Evolutionary conservation across 306 rosid species (phyloP).

Genomic region (Astragalus membranaceus): DNA sequence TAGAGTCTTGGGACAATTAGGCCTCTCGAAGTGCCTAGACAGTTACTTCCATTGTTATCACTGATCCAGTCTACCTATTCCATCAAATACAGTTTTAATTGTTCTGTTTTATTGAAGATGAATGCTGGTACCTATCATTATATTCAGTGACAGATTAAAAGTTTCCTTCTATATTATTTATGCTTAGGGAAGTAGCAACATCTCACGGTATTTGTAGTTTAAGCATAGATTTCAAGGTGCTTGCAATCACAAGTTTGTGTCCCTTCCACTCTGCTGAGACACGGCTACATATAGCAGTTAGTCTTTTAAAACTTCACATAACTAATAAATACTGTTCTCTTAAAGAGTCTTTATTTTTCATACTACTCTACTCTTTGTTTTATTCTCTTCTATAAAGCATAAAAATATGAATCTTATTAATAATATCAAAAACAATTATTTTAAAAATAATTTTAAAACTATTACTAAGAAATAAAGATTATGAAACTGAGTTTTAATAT

Average conservation of each 20-base stretch:
- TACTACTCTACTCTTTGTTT: neutral
- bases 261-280: neutral
- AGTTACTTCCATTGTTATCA: too few relatives aligned
- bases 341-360: neutral
- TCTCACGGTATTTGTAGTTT: neutral
- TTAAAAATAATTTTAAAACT: neutral
- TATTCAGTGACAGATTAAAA: neutral
- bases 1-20: too few relatives aligned
- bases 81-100: too few relatives aligned
- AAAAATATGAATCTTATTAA: neutral
- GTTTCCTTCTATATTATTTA: neutral
- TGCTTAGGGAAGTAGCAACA: neutral
- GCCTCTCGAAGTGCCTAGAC: too few relatives aligned
- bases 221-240: neutral
- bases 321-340: neutral
- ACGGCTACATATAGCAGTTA: neutral
- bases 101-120: too few relatives aligned
- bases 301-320: neutral
- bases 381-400: neutral
- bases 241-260: slow-evolving; percentile 7
- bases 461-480: neutral
- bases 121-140: too few relatives aligned
- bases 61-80: too few relatives aligned
- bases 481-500: neutral
- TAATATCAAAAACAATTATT: neutral